Evolutionary conservation across 2,329 filamentous ascomycete genomes (phyloP), one percentile per base, ranked within the genome.

Genomic region (Calonectria montana): DNA sequence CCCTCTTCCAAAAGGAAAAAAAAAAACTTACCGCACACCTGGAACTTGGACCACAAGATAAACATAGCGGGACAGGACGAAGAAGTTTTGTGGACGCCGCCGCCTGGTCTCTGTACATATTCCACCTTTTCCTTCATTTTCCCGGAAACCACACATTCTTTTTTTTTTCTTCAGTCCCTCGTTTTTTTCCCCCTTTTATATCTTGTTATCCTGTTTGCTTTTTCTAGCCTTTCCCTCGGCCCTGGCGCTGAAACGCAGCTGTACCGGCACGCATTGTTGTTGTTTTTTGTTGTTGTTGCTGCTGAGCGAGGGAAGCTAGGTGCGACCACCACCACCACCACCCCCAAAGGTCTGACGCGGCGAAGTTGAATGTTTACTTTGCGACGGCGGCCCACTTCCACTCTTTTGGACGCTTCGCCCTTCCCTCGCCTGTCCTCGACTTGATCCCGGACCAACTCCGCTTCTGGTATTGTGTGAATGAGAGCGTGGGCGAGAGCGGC

Each of bases 291-390:
- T 62, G 57, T 41, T 27, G 23, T 8, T 35, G 50, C 27, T 45
- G 57, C 57, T 21, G 59, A 61, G 41, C 41, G 41, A 65, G 67
- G 62, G 43, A 15, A 45, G 37, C 37, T n/a, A 35, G 45, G 57
- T 63, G 59, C 39, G 41, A 57, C n/a, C n/a, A n/a, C n/a, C 27
- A 65, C 37, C 37, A 65, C 39, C 47, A 45, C 50, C 62, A 39
- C 21, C 47, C 21, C 12, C 39, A 21, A 48, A 47, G 43, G 35
- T 61, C 66, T 75, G 72, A 77, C 74, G 75, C 76, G 67, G 68
- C 50, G 39, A 65, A 50, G 31, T 68, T 69, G 69, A 67, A 63
- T 78, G 76, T 78, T 78, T 78, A 78, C 76, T 77, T 73, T 78
- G 69, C 68, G 70, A 76, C 72, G 64, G 53, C 70, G 66, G 76